Conservation (phyloP, 192 early-diverging fungal genomes). For the Gorgonomyces haynaldii region DNA sequence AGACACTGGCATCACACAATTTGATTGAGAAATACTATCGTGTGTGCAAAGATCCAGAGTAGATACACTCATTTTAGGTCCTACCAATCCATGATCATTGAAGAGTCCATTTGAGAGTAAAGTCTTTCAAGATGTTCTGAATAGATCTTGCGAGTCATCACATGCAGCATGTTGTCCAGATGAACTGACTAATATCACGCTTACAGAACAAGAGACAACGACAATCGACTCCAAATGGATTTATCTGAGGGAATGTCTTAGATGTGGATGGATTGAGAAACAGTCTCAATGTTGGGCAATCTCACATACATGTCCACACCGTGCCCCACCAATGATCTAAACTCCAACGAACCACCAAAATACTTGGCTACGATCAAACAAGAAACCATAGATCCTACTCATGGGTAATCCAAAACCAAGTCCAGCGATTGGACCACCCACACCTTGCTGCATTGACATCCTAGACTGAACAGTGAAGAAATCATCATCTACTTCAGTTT, state of each 20-base stretch:
- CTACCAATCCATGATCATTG: too few relatives aligned
- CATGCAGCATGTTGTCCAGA: too few relatives aligned
- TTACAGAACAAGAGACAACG: too few relatives aligned
- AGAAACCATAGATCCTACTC: constrained; percentile 75
- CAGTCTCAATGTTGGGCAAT: constrained; percentile 81
- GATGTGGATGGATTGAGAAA: too few relatives aligned
- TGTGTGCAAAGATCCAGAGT: constrained; percentile 58
- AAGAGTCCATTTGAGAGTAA: too few relatives aligned
- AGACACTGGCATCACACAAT: constrained; percentile 62
- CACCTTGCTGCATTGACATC: constrained; percentile 71
- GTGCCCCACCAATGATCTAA: constrained; percentile 72
- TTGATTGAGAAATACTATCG: constrained; percentile 80
- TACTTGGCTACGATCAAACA: too few relatives aligned
- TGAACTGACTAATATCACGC: too few relatives aligned
- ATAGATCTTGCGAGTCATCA: too few relatives aligned
- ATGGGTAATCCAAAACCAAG: constrained; percentile 75
- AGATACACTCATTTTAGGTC: too few relatives aligned
- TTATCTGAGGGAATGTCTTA: too few relatives aligned
- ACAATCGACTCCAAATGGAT: too few relatives aligned
- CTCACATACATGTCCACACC: constrained; percentile 89
- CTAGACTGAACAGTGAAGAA: constrained; percentile 65
- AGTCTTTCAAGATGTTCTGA: too few relatives aligned
- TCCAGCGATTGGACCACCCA: constrained; percentile 85
- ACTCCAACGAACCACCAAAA: constrained; percentile 80
- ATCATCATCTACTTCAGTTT: constrained; percentile 41